Conservation (phyloP, 371 early-diverging fungal species). For the Mucor ambiguus region DNA sequence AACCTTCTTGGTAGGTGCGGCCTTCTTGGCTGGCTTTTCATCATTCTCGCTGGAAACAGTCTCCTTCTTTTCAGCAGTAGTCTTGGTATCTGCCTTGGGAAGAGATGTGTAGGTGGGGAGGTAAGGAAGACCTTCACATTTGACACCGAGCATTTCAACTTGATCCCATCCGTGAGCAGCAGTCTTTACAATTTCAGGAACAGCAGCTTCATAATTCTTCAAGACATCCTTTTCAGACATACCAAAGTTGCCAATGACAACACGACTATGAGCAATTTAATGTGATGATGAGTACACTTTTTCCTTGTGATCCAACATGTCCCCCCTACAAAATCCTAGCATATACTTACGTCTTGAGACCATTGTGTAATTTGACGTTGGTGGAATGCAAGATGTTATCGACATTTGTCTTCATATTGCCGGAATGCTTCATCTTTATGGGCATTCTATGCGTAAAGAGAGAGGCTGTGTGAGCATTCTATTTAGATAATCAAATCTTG, state of each 20-base stretch:
- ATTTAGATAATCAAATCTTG: neutral
- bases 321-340: neutral
- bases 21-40: constrained; percentile 4
- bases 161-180: constrained; percentile 16
- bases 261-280: constrained; percentile 7
- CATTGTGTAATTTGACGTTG: constrained; percentile 17
- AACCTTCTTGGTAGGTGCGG: constrained; percentile 6
- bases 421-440: constrained; percentile 8
- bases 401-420: constrained; percentile 16
- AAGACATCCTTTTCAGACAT: constrained; percentile 23
- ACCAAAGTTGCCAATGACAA: constrained; percentile 25
- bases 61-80: neutral
- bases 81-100: constrained; percentile 1
- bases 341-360: constrained; percentile 19
- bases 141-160: constrained; percentile 18
- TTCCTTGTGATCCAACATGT: neutral
- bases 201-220: constrained; percentile 15
- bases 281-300: neutral
- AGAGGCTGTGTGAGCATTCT: neutral
- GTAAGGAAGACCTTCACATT: constrained; percentile 12
- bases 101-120: constrained; percentile 21
- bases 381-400: constrained; percentile 15
- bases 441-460: constrained; percentile 8
- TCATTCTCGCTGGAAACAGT: neutral
- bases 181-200: constrained; percentile 18